These are phyloP conservation scores for Endoconidiophora polonica DNA, from an alignment of 2,329 filamentous ascomycete species.

Conservation along the genomic window DNA sequence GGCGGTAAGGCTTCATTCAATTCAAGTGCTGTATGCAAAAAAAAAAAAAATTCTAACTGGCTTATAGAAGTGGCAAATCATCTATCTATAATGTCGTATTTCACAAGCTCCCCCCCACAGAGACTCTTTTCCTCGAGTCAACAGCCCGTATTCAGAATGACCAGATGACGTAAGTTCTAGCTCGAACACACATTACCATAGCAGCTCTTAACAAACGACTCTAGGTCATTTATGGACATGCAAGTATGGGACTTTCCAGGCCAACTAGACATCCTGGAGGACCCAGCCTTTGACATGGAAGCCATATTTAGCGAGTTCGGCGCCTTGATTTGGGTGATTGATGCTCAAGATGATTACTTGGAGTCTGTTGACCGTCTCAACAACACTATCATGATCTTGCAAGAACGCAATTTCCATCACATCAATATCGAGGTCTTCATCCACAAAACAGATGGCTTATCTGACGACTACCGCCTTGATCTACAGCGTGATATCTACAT, in stretches of 20 bases:
- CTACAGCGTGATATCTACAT: constrained; percentile 95
- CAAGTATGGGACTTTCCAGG: constrained; percentile 97
- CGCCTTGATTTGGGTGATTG: constrained; percentile 94
- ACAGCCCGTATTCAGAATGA: constrained; percentile 91
- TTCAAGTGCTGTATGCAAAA: neutral
- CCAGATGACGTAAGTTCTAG: constrained; percentile 62
- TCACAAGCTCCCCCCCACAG: constrained; percentile 88
- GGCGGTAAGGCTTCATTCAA: constrained; percentile 45
- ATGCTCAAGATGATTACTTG: constrained; percentile 94
- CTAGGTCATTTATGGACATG: constrained; percentile 95
- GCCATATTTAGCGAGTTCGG: constrained; percentile 89
- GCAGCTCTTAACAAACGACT: constrained; percentile 5
- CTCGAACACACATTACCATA: neutral
- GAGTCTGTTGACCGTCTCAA: constrained; percentile 80
- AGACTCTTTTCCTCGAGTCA: constrained; percentile 89
- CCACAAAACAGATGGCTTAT: constrained; percentile 95
- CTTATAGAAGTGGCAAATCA: constrained; percentile 76
- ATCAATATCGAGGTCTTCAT: constrained; percentile 98
- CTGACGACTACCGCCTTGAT: constrained; percentile 89
- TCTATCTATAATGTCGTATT: constrained; percentile 99
- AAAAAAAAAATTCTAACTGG: neutral
- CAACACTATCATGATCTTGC: constrained; percentile 72
- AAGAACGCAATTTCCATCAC: constrained; percentile 63
- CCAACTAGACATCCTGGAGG: constrained; percentile 76
- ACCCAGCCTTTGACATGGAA: constrained; percentile 77